Evolutionary conservation across 2,329 filamentous ascomycete species (phyloP).

Genomic region (Phaeosphaeriaceae sp.): DNA sequence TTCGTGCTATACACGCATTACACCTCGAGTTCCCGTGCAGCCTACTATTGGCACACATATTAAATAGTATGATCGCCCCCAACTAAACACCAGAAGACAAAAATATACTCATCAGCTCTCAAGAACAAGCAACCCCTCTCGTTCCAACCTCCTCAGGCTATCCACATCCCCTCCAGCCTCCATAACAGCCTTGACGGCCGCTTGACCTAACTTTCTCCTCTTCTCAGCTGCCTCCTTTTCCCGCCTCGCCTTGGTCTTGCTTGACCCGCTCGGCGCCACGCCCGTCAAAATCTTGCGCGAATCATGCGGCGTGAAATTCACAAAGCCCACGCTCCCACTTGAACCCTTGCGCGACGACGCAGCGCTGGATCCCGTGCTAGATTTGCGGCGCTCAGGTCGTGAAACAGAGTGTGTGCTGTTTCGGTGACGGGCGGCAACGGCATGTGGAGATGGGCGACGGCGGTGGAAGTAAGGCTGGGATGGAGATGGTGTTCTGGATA

Average conservation of each 20-base stretch:
- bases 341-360: constrained; percentile 50
- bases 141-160: constrained; percentile 50
- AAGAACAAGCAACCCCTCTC: constrained; percentile 47
- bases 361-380: constrained; percentile 28
- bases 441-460: constrained; percentile 24
- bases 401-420: constrained; percentile 4
- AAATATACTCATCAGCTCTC: constrained; percentile 21
- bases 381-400: constrained; percentile 24
- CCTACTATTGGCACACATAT: background rate
- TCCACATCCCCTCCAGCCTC: constrained; percentile 72
- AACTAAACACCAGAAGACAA: background rate
- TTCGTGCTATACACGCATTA: constrained; percentile 20
- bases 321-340: constrained; percentile 67
- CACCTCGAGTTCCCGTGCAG: constrained; percentile 3
- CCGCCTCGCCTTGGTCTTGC: constrained; percentile 91
- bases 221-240: constrained; percentile 88
- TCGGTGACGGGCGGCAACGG: background rate
- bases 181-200: constrained; percentile 70
- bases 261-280: constrained; percentile 88
- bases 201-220: constrained; percentile 70
- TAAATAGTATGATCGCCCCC: background rate
- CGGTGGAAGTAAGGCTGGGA: constrained; percentile 37
- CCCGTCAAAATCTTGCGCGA: constrained; percentile 80
- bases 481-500: constrained; percentile 33
- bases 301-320: constrained; percentile 89